Evolutionary conservation across 2,329 filamentous ascomycete species (phyloP).

Genomic region (Chalara sp.): DNA sequence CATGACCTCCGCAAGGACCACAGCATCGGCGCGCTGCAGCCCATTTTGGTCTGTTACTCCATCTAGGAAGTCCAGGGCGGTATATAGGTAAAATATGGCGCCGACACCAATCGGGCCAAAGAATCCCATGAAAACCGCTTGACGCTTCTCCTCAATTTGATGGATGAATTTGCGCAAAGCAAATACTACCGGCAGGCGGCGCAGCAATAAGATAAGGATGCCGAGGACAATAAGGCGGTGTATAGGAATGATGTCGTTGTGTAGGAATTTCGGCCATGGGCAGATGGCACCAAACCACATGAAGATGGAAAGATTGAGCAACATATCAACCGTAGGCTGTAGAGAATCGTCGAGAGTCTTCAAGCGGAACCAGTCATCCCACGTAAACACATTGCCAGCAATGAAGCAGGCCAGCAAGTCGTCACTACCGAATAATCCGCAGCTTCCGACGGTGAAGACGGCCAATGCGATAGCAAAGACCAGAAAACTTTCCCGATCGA

Average conservation of each 20-base stretch:
- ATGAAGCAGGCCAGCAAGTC: slow-evolving; percentile 87
- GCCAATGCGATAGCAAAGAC: slow-evolving; percentile 63
- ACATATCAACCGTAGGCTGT: slow-evolving; percentile 85
- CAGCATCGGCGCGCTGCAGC: slow-evolving; percentile 55
- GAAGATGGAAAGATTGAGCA: slow-evolving; percentile 80
- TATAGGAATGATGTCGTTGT: slow-evolving; percentile 62
- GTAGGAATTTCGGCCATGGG: slow-evolving; percentile 65
- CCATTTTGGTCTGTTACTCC: slow-evolving; percentile 45
- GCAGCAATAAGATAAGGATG: slow-evolving; percentile 60
- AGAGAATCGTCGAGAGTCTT: slow-evolving; percentile 82
- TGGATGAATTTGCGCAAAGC: slow-evolving; percentile 64
- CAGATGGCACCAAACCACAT: slow-evolving; percentile 80
- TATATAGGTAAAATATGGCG: slow-evolving; percentile 78
- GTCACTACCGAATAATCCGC: slow-evolving; percentile 78
- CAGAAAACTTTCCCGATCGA: slow-evolving; percentile 20
- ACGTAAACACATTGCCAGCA: slow-evolving; percentile 80
- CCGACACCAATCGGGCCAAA: slow-evolving; percentile 86
- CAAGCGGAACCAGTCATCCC: slow-evolving; percentile 85
- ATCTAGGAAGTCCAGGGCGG: slow-evolving; percentile 64
- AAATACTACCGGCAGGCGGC: slow-evolving; percentile 68
- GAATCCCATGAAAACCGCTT: slow-evolving; percentile 79
- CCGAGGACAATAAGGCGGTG: slow-evolving; percentile 66
- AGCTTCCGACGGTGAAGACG: slow-evolving; percentile 78
- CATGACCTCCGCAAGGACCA: slow-evolving; percentile 55
- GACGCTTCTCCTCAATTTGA: slow-evolving; percentile 64